phyloP scores from a whole-genome alignment of 345 rosid species.

The Psidium guajava region DNA sequence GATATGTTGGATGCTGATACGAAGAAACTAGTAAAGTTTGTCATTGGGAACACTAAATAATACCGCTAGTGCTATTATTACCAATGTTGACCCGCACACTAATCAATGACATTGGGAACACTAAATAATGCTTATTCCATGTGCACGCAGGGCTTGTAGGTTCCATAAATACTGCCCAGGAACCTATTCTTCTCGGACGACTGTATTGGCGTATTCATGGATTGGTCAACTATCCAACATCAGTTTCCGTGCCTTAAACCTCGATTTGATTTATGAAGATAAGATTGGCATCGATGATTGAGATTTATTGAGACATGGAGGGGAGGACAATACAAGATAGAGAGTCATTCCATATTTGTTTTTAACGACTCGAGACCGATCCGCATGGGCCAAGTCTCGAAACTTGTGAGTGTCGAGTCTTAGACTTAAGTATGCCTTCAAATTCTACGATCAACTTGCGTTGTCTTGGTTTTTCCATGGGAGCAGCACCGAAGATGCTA shows the following conservation, averaged over 20 bases:
- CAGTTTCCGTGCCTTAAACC: background rate
- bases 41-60: too few species aligned
- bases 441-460: background rate
- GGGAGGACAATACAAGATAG: background rate
- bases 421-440: background rate
- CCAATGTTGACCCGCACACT: background rate
- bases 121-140: background rate
- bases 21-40: too few species aligned
- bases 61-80: background rate
- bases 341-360: background rate
- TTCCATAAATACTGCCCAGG: background rate
- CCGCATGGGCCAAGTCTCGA: background rate
- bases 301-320: background rate
- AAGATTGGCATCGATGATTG: background rate
- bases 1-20: too few species aligned
- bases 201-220: background rate
- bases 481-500: background rate
- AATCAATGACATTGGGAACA: background rate
- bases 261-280: background rate
- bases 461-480: too few species aligned
- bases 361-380: background rate
- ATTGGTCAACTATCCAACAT: background rate
- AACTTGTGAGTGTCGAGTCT: accelerated
- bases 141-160: background rate
- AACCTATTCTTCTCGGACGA: background rate